Evolutionary conservation across 73 alveolate genomes (phyloP).

Genomic region (Tetrahymena thermophila): DNA sequence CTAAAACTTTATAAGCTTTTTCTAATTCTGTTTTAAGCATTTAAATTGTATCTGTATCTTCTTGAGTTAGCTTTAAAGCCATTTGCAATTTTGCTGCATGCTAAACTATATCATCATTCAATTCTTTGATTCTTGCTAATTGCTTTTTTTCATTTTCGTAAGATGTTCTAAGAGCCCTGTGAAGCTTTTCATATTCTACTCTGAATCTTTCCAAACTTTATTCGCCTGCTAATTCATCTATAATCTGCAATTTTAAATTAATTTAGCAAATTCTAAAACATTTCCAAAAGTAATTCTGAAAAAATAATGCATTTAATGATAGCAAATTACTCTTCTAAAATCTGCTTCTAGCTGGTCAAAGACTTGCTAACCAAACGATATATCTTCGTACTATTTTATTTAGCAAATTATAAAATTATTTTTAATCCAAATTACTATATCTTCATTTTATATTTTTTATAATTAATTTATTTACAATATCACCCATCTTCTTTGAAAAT

Average conservation of each 20-base stretch:
- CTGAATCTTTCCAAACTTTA: conserved; percentile 81
- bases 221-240: conserved; percentile 79
- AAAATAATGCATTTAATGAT: background rate
- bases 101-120: conserved; percentile 59
- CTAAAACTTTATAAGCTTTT: conserved; percentile 78
- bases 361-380: background rate
- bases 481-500: background rate
- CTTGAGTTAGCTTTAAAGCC: conserved; percentile 68
- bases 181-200: conserved; percentile 77
- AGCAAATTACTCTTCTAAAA: background rate
- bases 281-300: background rate
- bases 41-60: conserved; percentile 78
- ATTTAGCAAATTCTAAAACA: background rate
- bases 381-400: background rate
- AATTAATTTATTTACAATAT: background rate
- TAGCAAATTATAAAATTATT: background rate
- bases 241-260: conserved; percentile 4
- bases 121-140: conserved; percentile 58
- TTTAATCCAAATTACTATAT: background rate
- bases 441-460: too few species aligned
- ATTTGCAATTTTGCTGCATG: conserved; percentile 76
- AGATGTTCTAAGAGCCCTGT: conserved; percentile 77
- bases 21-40: conserved; percentile 79
- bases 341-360: background rate
- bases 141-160: conserved; percentile 76